Conservation (phyloP, 2,329 filamentous ascomycete species). For the Phialemoniopsis sp. region DNA sequence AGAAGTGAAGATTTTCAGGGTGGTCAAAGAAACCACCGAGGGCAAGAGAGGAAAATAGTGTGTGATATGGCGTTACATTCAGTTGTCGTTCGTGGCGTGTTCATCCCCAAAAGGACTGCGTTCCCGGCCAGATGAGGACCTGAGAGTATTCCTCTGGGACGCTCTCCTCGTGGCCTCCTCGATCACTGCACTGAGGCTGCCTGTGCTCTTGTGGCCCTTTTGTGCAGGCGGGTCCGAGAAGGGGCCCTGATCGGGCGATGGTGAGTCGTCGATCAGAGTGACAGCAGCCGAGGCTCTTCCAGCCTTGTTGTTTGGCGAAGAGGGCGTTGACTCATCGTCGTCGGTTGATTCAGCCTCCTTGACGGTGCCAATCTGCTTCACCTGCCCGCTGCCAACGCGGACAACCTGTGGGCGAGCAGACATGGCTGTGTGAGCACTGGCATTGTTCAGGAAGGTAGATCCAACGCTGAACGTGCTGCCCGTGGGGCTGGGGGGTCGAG, state of each 20-base stretch:
- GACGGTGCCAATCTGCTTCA: constrained; percentile 27
- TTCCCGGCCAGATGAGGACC: constrained; percentile 20
- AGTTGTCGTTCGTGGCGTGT: constrained; percentile 48
- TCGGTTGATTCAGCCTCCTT: neutral
- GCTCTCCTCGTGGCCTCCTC: constrained; percentile 44
- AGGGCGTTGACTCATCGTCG: constrained; percentile 9
- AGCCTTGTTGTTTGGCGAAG: constrained; percentile 10
- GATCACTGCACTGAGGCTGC: constrained; percentile 50
- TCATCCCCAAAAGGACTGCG: constrained; percentile 55
- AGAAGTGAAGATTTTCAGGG: too few relatives aligned
- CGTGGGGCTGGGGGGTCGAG: constrained; percentile 45
- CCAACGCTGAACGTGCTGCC: constrained; percentile 62
- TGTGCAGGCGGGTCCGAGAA: constrained; percentile 51
- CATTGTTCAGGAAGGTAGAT: constrained; percentile 64
- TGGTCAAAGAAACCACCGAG: too few relatives aligned
- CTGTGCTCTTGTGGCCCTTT: constrained; percentile 29
- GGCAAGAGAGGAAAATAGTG: neutral
- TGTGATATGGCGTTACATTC: constrained; percentile 1
- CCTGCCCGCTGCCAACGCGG: constrained; percentile 48
- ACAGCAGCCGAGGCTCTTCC: constrained; percentile 36
- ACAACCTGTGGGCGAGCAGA: constrained; percentile 57
- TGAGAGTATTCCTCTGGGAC: constrained; percentile 25
- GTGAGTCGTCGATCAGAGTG: constrained; percentile 47
- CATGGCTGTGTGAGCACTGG: constrained; percentile 52
- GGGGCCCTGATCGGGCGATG: constrained; percentile 48